Percentiles rank a stretch among this genome's conserved stretches.
These are phyloP conservation scores for Camelina hispida DNA, from an alignment of 345 rosid species.

Conservation along the genomic window DNA sequence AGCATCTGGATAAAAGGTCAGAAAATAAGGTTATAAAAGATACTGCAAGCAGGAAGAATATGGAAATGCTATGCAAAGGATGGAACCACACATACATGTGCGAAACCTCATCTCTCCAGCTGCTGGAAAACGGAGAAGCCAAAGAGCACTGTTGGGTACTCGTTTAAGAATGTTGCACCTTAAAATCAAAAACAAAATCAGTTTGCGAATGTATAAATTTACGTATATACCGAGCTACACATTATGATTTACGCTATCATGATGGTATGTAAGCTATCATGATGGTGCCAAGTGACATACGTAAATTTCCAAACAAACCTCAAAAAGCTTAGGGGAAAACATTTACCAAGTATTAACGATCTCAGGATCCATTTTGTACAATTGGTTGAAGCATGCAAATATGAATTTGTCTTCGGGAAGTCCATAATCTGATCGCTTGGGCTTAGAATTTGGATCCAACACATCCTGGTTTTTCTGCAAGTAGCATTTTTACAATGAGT, in stretches of 20 bases:
- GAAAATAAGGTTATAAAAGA: background rate
- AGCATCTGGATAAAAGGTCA: conserved; percentile 67
- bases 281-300: background rate
- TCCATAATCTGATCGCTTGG: conserved; percentile 85
- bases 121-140: conserved; percentile 99
- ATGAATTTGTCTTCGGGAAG: conserved; percentile 96
- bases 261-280: background rate
- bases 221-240: conserved; percentile 14
- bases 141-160: conserved; percentile 92
- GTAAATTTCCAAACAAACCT: conserved; percentile 8
- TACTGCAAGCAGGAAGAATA: conserved; percentile 11
- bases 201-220: background rate
- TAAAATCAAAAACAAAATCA: conserved; percentile 1
- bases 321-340: conserved; percentile 2
- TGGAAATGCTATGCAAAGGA: background rate
- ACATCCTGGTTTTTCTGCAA: conserved; percentile 91
- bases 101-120: conserved; percentile 97
- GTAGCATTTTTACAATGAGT: conserved; percentile 11
- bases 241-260: background rate
- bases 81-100: conserved; percentile 56
- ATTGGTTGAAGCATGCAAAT: conserved; percentile 98
- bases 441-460: conserved; percentile 76
- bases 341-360: conserved; percentile 85
- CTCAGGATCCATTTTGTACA: conserved; percentile 99
- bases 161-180: conserved; percentile 99